These are phyloP conservation scores for Boletellus dicymbophilus DNA, from an alignment of 1,284 basidiomycete species.

Conservation along the genomic window DNA sequence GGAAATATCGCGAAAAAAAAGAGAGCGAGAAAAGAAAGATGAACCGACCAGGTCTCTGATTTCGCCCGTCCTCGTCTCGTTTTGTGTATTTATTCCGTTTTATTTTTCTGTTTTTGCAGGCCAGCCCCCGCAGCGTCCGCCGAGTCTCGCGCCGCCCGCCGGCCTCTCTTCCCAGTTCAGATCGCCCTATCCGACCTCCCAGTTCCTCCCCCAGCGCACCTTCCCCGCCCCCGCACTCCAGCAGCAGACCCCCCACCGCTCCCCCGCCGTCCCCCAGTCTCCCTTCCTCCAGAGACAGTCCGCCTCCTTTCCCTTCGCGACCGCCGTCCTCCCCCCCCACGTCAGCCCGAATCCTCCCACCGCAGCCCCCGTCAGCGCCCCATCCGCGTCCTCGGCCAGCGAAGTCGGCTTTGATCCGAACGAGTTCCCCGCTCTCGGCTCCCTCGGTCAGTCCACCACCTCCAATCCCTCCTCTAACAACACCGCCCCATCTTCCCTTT, in stretches of 20 bases:
- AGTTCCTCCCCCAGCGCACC: conserved; percentile 64
- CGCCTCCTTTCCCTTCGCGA: conserved; percentile 54
- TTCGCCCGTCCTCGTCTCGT: neutral
- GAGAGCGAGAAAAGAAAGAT: conserved; percentile 5
- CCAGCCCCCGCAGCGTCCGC: conserved; percentile 77
- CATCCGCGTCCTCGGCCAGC: conserved; percentile 62
- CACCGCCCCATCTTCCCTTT: conserved; percentile 32
- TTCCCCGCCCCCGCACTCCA: conserved; percentile 48
- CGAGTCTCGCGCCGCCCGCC: conserved; percentile 68
- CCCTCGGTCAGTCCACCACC: conserved; percentile 44
- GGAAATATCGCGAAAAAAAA: conserved; percentile 6
- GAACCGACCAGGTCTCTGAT: conserved; percentile 33
- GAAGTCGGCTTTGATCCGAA: conserved; percentile 83
- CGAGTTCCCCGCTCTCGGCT: conserved; percentile 83
- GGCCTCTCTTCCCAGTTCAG: conserved; percentile 63
- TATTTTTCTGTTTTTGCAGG: conserved; percentile 46
- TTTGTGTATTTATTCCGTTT: neutral
- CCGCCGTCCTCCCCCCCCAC: conserved; percentile 52
- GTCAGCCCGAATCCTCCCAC: conserved; percentile 49
- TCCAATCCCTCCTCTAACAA: conserved; percentile 34
- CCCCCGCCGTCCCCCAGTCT: conserved; percentile 59
- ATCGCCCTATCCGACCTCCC: conserved; percentile 53
- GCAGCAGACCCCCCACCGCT: conserved; percentile 57
- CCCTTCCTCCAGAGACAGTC: conserved; percentile 59
- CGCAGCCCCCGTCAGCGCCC: conserved; percentile 44